These are phyloP conservation scores for Ogataea neopini DNA, from an alignment of 805 yeast genomes.

Conservation along the genomic window DNA sequence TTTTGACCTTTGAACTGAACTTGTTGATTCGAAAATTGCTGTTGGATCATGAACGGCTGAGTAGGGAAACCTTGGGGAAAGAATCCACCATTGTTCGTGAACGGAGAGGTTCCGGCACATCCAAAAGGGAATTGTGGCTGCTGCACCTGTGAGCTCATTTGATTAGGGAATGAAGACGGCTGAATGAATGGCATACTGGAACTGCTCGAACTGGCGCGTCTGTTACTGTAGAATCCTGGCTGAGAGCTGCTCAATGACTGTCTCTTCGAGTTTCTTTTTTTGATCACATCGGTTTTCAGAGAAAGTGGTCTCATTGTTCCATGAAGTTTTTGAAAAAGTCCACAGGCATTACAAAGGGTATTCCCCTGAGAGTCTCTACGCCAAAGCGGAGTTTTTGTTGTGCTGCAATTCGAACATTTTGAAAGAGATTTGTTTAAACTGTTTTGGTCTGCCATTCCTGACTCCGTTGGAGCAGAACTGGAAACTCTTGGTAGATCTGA, in stretches of 20 bases:
- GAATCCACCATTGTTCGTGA: slow-evolving; percentile 8
- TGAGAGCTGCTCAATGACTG: slow-evolving; percentile 24
- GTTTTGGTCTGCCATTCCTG: background rate
- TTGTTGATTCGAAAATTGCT: slow-evolving; percentile 9
- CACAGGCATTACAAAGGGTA: slow-evolving; percentile 66
- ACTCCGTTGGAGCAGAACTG: slow-evolving; percentile 18
- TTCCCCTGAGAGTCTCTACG: slow-evolving; percentile 59
- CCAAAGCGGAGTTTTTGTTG: slow-evolving; percentile 64
- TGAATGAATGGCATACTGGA: slow-evolving; percentile 1
- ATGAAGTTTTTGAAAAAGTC: slow-evolving; percentile 58
- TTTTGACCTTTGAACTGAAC: slow-evolving; percentile 6
- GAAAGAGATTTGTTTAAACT: slow-evolving; percentile 23
- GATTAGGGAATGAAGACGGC: background rate
- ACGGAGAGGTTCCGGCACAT: slow-evolving; percentile 8
- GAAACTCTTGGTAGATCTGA: slow-evolving; percentile 10
- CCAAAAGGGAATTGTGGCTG: slow-evolving; percentile 13
- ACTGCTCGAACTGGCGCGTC: slow-evolving; percentile 7
- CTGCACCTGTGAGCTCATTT: slow-evolving; percentile 8
- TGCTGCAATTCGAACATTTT: slow-evolving; percentile 59
- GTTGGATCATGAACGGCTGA: slow-evolving; percentile 12
- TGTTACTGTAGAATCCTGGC: slow-evolving; percentile 8
- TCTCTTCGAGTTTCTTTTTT: slow-evolving; percentile 53
- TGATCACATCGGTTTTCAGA: slow-evolving; percentile 56
- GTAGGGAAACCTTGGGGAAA: slow-evolving; percentile 20
- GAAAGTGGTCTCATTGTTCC: slow-evolving; percentile 64